Evolutionary conservation across 305 asterid genomes (phyloP).

Genomic region (Plantago coronopus): DNA sequence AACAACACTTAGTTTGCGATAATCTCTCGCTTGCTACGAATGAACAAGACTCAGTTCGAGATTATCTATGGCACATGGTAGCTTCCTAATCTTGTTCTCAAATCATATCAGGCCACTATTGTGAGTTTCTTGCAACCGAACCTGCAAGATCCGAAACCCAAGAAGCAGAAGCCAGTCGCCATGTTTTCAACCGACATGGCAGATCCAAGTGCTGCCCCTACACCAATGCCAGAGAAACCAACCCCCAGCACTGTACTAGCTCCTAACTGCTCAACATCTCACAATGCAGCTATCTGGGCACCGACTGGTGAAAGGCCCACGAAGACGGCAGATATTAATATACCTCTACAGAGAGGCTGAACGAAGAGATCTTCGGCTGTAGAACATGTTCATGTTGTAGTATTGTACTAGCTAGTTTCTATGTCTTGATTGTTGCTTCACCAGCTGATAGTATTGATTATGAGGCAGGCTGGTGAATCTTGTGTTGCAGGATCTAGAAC

Average conservation of each 20-base stretch:
- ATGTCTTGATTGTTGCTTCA: background rate
- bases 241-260: slow-evolving; percentile 32
- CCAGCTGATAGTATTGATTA: slow-evolving; percentile 3
- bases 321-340: slow-evolving; percentile 59
- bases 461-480: slow-evolving; percentile 8
- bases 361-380: background rate
- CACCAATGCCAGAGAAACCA: slow-evolving; percentile 32
- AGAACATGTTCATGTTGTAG: background rate
- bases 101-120: slow-evolving; percentile 52
- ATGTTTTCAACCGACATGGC: slow-evolving; percentile 22
- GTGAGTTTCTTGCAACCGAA: slow-evolving; percentile 72
- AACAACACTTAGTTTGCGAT: too few species aligned
- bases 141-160: slow-evolving; percentile 47
- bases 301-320: slow-evolving; percentile 40
- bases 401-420: background rate
- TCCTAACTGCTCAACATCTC: slow-evolving; percentile 30
- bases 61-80: background rate
- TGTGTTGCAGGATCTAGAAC: background rate
- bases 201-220: slow-evolving; percentile 31
- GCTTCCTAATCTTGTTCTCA: background rate
- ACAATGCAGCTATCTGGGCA: slow-evolving; percentile 38
- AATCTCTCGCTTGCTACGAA: background rate
- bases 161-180: slow-evolving; percentile 46
- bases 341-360: slow-evolving; percentile 54
- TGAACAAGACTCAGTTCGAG: background rate